These are phyloP conservation scores for Daedaleopsis nitida DNA, from an alignment of 768 basidiomycete genomes.

Conservation along the genomic window DNA sequence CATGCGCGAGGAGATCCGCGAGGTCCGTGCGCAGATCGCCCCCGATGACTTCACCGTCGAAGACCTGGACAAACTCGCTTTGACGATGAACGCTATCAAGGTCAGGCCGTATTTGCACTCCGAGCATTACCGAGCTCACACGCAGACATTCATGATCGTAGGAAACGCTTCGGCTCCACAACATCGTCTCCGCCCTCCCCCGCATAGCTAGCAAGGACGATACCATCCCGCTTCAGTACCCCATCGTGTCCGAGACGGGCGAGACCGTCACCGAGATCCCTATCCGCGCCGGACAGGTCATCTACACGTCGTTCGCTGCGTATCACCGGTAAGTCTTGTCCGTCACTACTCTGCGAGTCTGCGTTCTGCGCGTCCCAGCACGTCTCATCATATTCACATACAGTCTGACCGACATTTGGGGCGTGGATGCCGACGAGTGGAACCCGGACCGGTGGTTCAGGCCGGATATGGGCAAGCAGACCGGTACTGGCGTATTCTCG, in stretches of 20 bases:
- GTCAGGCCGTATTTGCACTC: not conserved
- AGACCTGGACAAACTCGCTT: conserved; percentile 9
- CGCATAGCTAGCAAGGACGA: conserved; percentile 26
- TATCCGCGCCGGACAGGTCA: conserved; percentile 4
- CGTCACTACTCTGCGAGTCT: no score
- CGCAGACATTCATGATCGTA: not conserved
- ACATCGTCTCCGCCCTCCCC: not conserved
- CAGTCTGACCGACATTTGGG: conserved; percentile 15
- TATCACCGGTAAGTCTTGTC: conserved; percentile 11
- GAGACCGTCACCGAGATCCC: conserved; percentile 11
- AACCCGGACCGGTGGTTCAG: conserved; percentile 13
- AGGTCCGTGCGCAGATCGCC: not conserved
- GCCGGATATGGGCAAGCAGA: conserved; percentile 9
- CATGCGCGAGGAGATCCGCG: conserved; percentile 20
- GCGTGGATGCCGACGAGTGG: conserved; percentile 15
- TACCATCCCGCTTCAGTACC: conserved; percentile 23
- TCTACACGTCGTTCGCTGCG: not conserved
- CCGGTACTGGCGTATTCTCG: conserved; percentile 12
- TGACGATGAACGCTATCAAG: conserved; percentile 14
- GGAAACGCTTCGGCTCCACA: conserved; percentile 20
- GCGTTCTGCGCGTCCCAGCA: no score
- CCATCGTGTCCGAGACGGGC: not conserved
- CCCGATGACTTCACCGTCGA: conserved; percentile 17
- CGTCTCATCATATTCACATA: no score
- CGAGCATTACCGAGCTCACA: no score